Base-by-base conservation (phyloP, 352 stramenopile genomes). In the Phytophthora pistaciae region DNA sequence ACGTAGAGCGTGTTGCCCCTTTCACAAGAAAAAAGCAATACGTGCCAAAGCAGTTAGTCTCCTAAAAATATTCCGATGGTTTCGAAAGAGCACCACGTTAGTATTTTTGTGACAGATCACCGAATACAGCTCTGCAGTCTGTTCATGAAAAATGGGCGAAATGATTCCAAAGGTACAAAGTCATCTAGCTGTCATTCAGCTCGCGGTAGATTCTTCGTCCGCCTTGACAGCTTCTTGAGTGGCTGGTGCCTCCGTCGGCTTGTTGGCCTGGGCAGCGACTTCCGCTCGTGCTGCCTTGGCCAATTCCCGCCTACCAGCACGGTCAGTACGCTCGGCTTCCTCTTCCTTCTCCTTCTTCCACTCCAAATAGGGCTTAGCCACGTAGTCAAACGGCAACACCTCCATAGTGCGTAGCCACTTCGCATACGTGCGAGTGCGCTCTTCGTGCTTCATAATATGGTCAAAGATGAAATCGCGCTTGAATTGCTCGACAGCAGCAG, bases 371-470 rank as follows among this genome's bases (percentile, higher is more conserved):
- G 85, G 69, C 56, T 85, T 85, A 16, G 77, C 66, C 10, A 81
- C 62, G 62, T 96, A 96, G 59, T 84, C 72, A 38, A 94, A 95
- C 27, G 90, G 88, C 58, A 95, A 67, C 16, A 75, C 54, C 40
- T 90, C 85, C 50, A 96, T 80, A 50, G 83, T 84, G 27, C 85
- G 79, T 60, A 96, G 66, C 90, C 90, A 96, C 62, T 90, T 91
- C 59, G 87, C 87, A 63, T 95, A 96, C 49, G 88, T 92, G 33
- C 85, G 88, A 40, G 89, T 91, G 13, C 66, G 49, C 16, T 88
- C 77, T 66, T 96, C 90, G 72, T 95, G 86, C 49, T 87, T 79
- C 52, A 96, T 92, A 61, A 96, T 96, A 68, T 96, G 85, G 49
- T 85, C 75, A 57, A 93, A 94, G 68, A 96, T 96, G 60, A 78